phyloP scores from a whole-genome alignment of 2,329 filamentous ascomycete genomes.

The Pseudopithomyces maydicus region DNA sequence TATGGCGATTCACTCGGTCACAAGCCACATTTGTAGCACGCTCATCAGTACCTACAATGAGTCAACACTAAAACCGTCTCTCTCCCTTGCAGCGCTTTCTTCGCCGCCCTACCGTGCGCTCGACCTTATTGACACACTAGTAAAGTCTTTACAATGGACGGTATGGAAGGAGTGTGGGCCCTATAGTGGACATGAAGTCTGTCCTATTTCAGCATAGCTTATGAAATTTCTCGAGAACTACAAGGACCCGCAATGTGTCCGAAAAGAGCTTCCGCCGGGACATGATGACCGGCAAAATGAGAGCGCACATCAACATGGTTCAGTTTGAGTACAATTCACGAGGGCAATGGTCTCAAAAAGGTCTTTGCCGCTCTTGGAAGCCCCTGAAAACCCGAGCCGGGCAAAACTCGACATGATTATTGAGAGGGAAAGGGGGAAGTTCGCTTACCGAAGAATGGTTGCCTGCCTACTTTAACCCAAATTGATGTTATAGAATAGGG shows the following conservation, averaged over 20 bases:
- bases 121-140: constrained; percentile 47
- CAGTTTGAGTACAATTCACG: too few relatives aligned
- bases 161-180: constrained; percentile 62
- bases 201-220: constrained; percentile 71
- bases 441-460: too few relatives aligned
- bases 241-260: constrained; percentile 51
- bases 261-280: constrained; percentile 2
- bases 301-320: too few relatives aligned
- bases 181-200: constrained; percentile 61
- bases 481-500: too few relatives aligned
- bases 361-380: too few relatives aligned
- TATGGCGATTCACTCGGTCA: constrained; percentile 35
- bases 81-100: constrained; percentile 6
- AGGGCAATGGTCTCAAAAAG: too few relatives aligned
- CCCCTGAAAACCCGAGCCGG: too few relatives aligned
- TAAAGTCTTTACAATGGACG: constrained; percentile 62
- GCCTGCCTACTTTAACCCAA: too few relatives aligned
- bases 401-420: too few relatives aligned
- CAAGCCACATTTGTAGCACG: constrained; percentile 39
- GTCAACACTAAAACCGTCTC: constrained; percentile 13
- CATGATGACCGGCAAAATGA: too few relatives aligned
- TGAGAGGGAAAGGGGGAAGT: too few relatives aligned
- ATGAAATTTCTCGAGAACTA: constrained; percentile 62
- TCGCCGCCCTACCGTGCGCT: constrained; percentile 29
- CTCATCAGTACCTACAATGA: constrained; percentile 32